A percentile compares a stretch with the other conserved stretches of the same genome.
Evolutionary conservation across 192 early-diverging fungal species (phyloP).

Genomic region (Mortierella antarctica): DNA sequence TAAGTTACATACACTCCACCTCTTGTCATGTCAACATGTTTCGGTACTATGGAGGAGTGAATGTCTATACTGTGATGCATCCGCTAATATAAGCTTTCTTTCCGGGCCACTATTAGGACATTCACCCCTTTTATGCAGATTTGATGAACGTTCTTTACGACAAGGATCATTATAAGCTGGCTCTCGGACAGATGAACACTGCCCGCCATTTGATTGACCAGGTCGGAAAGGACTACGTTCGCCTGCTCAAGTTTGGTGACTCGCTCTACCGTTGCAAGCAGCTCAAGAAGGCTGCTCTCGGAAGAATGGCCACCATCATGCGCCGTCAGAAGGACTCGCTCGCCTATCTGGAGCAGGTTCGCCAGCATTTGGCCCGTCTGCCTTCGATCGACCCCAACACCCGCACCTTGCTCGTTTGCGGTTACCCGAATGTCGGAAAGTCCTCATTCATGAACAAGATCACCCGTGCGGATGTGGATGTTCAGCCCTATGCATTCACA

Average conservation of each 20-base stretch:
- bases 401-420: conserved; percentile 97
- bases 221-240: conserved; percentile 97
- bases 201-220: conserved; percentile 97
- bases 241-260: conserved; percentile 99
- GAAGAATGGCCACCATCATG: conserved; percentile 99
- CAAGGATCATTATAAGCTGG: conserved; percentile 99
- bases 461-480: conserved; percentile 98
- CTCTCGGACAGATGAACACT: conserved; percentile 97
- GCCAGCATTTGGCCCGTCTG: conserved; percentile 98
- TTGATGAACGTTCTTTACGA: conserved; percentile 99
- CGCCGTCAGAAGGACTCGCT: conserved; percentile 98
- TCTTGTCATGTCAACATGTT: no score
- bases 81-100: no score
- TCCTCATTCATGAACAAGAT: conserved; percentile 99
- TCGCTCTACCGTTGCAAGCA: conserved; percentile 99
- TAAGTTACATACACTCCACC: conserved; percentile 46
- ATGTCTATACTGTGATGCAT: no score
- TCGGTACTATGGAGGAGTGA: no score
- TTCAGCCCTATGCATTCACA: conserved; percentile 99
- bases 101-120: conserved; percentile 69
- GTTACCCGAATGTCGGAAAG: conserved; percentile 99
- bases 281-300: conserved; percentile 97
- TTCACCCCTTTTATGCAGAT: conserved; percentile 99
- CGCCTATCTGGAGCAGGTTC: conserved; percentile 97
- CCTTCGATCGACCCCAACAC: conserved; percentile 99